Evolutionary conservation across 208 protist genomes (phyloP).

Genomic region (Acanthamoeba healyi): DNA sequence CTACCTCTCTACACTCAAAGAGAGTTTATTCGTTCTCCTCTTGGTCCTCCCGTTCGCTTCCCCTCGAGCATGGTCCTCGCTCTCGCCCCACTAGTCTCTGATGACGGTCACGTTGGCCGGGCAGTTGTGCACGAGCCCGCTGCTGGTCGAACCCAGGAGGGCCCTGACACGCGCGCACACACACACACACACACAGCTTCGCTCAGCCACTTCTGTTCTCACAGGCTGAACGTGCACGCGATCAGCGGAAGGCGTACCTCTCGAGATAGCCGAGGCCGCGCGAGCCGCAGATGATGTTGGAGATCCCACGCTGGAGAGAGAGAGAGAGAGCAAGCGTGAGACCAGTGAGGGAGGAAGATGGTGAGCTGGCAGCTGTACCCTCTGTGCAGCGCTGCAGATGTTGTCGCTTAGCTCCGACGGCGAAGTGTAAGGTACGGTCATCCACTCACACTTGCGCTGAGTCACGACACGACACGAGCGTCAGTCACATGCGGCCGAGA

Average conservation of each 20-base stretch:
- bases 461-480: neutral
- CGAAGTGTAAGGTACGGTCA: slow-evolving; percentile 7
- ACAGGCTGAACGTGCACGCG: neutral
- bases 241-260: neutral
- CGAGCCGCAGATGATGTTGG: slow-evolving; percentile 55
- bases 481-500: neutral
- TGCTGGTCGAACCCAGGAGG: slow-evolving; percentile 46
- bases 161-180: neutral
- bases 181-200: too few species aligned
- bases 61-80: too few species aligned
- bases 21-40: neutral
- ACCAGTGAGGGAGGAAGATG: neutral
- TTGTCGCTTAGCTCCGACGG: slow-evolving; percentile 35
- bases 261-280: slow-evolving; percentile 6
- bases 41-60: neutral
- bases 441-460: slow-evolving; percentile 58
- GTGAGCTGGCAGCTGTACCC: neutral
- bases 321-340: neutral
- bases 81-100: neutral
- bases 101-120: slow-evolving; percentile 47
- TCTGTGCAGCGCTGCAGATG: slow-evolving; percentile 7
- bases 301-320: slow-evolving; percentile 25
- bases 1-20: neutral
- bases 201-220: neutral
- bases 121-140: slow-evolving; percentile 58